A percentile compares a stretch with the other conserved stretches of the same genome.
phyloP scores from a whole-genome alignment of 768 basidiomycete species.

The Gelatoporia subvermispora region DNA sequence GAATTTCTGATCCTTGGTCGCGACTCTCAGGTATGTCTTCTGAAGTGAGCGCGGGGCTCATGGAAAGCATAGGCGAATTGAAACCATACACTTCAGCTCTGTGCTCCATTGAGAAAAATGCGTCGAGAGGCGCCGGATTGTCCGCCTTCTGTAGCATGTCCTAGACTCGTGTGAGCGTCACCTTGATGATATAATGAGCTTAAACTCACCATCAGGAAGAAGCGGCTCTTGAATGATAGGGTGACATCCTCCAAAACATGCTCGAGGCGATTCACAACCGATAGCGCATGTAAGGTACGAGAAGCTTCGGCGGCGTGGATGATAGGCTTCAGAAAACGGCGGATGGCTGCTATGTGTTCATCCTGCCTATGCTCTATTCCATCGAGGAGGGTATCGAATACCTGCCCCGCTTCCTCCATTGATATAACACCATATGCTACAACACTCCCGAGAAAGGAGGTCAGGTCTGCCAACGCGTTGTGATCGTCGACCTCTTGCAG shows the following conservation, averaged over 20 bases:
- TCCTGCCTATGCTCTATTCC: conserved; percentile 11
- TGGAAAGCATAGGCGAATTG: neutral
- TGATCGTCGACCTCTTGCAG: neutral
- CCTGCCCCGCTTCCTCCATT: conserved; percentile 16
- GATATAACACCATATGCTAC: conserved; percentile 18
- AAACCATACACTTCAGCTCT: conserved; percentile 21
- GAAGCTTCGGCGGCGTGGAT: conserved; percentile 15
- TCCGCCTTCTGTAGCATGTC: conserved; percentile 16
- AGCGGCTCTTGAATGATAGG: conserved; percentile 17
- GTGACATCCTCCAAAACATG: conserved; percentile 16
- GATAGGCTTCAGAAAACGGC: conserved; percentile 17
- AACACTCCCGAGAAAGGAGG: conserved; percentile 18
- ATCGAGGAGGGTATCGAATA: conserved; percentile 14
- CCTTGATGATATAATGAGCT: neutral
- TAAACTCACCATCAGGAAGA: conserved; percentile 20
- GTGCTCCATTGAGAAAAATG: conserved; percentile 17
- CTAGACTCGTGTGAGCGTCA: conserved; percentile 6
- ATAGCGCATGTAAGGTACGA: conserved; percentile 14
- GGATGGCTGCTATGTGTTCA: conserved; percentile 11
- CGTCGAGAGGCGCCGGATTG: conserved; percentile 17
- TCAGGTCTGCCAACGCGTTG: conserved; percentile 1
- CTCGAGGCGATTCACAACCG: conserved; percentile 10
- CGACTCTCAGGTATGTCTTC: too few relatives aligned
- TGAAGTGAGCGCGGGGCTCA: too few relatives aligned
- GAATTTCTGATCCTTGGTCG: neutral